Percentiles rank a stretch among this genome's conserved stretches.
Conservation (phyloP, 176 grass and related monocot species). For the Sorghum bicolor region Sorghum_bicolor_NCBIv3 NC_012875.2:57588501-57589000, state of each 20-base stretch:
- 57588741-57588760: background rate
- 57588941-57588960: background rate
- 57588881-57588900: constrained; percentile 12
- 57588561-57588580: background rate
- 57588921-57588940: background rate
- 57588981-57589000: constrained; percentile 5
- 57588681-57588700: too few species aligned
- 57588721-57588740: background rate
- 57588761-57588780: background rate
- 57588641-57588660: background rate
- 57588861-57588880: constrained; percentile 23
- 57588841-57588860: background rate
- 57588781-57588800: background rate
- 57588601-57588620: too few species aligned
- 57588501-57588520: background rate
- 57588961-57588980: constrained; percentile 21
- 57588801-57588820: background rate
- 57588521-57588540: background rate
- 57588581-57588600: too few species aligned
- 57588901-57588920: constrained; percentile 23
- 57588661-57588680: background rate
- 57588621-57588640: background rate
- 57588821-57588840: constrained; percentile 21
- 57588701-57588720: fast-evolving
- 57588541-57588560: background rate